Evolutionary conservation across 352 stramenopile species (phyloP).

Genomic region (Hyaloperonospora arabidopsidis): DNA sequence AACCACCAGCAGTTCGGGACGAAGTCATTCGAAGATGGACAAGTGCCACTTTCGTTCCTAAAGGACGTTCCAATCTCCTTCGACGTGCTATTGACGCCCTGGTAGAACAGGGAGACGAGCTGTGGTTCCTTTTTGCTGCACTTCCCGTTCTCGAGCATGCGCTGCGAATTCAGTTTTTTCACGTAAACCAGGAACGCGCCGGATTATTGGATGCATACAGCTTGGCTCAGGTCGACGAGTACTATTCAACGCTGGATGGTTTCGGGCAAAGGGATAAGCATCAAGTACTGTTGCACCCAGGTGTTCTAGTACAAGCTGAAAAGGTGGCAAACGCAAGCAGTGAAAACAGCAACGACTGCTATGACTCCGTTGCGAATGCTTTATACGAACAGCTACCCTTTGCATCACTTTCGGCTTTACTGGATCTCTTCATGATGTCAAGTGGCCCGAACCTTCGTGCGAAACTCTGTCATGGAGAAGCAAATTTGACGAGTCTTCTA

Average conservation of each 20-base stretch:
- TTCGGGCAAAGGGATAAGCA: constrained; percentile 74
- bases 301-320: constrained; percentile 20
- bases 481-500: constrained; percentile 30
- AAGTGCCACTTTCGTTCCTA: constrained; percentile 32
- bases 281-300: constrained; percentile 52
- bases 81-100: constrained; percentile 25
- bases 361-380: constrained; percentile 20
- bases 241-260: constrained; percentile 74
- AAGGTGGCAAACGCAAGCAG: background rate
- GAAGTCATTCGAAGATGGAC: constrained; percentile 8
- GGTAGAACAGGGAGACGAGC: constrained; percentile 27
- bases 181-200: constrained; percentile 27
- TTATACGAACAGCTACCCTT: constrained; percentile 43
- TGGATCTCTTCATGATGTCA: constrained; percentile 79
- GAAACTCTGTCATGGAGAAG: constrained; percentile 67
- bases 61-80: constrained; percentile 32
- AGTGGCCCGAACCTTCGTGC: constrained; percentile 53
- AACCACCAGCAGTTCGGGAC: constrained; percentile 2
- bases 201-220: constrained; percentile 32
- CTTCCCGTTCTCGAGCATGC: constrained; percentile 65
- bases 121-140: constrained; percentile 48
- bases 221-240: constrained; percentile 51
- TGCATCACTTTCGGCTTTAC: constrained; percentile 32
- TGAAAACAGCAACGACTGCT: background rate
- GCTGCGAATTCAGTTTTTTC: constrained; percentile 51